Percentiles rank a stretch among this genome's conserved stretches.
These are phyloP conservation scores for Lactifluus echinatus DNA, from an alignment of 768 basidiomycete species.

Conservation along the genomic window DNA sequence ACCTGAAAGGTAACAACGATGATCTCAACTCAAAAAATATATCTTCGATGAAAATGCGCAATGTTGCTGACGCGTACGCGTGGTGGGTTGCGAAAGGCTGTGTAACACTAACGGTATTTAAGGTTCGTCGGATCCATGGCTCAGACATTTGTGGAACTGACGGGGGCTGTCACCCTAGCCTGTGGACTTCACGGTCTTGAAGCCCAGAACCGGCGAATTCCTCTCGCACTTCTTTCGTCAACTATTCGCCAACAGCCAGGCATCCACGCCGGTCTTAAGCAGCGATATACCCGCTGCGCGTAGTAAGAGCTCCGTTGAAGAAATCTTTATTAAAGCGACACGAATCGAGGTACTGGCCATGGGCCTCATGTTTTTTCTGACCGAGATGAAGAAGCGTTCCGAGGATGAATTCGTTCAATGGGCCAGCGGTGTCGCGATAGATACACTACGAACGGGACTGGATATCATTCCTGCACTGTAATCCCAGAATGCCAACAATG, in stretches of 20 bases:
- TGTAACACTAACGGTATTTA: constrained; percentile 66
- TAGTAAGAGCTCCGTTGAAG: constrained; percentile 58
- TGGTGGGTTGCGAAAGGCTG: constrained; percentile 92
- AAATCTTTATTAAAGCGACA: constrained; percentile 69
- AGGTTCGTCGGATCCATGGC: constrained; percentile 41
- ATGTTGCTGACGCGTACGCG: constrained; percentile 78
- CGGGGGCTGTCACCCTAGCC: constrained; percentile 48
- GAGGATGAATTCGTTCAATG: constrained; percentile 45
- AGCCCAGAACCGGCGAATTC: constrained; percentile 55
- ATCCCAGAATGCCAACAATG: neutral
- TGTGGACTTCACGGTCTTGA: constrained; percentile 74
- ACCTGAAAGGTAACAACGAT: constrained; percentile 38
- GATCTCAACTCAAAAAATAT: constrained; percentile 42
- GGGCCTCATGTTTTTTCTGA: constrained; percentile 69
- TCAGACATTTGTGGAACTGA: neutral
- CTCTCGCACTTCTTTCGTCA: constrained; percentile 61
- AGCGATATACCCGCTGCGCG: constrained; percentile 35
- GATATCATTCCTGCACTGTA: constrained; percentile 39
- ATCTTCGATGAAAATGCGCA: constrained; percentile 49
- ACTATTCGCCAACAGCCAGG: constrained; percentile 69
- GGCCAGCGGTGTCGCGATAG: constrained; percentile 59
- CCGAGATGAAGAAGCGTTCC: constrained; percentile 30
- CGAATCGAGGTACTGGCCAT: constrained; percentile 57
- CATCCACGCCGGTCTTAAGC: constrained; percentile 52
- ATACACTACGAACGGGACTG: constrained; percentile 57